Evolutionary conservation across 345 rosid species (phyloP).

Genomic region (Acer campestre): DNA sequence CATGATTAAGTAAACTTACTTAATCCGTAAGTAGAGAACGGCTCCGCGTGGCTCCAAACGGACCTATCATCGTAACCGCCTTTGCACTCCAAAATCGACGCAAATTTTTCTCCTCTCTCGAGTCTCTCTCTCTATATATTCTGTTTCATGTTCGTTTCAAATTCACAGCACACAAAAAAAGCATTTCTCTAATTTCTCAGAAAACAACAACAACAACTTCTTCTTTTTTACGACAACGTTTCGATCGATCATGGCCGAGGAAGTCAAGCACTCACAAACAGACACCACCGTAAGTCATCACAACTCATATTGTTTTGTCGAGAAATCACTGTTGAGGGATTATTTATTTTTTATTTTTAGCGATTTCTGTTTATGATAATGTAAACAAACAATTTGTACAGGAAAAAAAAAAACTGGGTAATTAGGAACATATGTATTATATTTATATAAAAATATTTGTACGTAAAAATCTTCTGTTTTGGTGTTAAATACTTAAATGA

Average conservation of each 20-base stretch:
- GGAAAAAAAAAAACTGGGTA: too few relatives aligned
- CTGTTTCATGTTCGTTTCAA: background rate
- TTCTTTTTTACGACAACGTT: background rate
- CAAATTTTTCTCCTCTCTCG: background rate
- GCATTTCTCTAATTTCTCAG: background rate
- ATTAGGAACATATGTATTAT: too few relatives aligned
- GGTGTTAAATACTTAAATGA: background rate
- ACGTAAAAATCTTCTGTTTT: background rate
- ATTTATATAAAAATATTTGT: too few relatives aligned
- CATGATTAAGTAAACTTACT: background rate
- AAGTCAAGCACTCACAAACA: background rate
- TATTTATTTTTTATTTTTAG: too few relatives aligned
- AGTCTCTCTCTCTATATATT: background rate
- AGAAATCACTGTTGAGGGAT: too few relatives aligned
- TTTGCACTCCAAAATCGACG: background rate
- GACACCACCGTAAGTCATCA: background rate
- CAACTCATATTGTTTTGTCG: too few relatives aligned
- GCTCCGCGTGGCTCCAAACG: background rate
- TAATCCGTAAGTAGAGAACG: constrained; percentile 11
- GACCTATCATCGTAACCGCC: background rate
- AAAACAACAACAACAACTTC: too few relatives aligned
- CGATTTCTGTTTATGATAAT: too few relatives aligned
- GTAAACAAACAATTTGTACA: too few relatives aligned
- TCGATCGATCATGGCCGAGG: background rate
- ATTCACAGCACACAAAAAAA: background rate